Evolutionary conservation across 2,329 filamentous ascomycete genomes (phyloP).

Genomic region (Hypoxylon sp.): DNA sequence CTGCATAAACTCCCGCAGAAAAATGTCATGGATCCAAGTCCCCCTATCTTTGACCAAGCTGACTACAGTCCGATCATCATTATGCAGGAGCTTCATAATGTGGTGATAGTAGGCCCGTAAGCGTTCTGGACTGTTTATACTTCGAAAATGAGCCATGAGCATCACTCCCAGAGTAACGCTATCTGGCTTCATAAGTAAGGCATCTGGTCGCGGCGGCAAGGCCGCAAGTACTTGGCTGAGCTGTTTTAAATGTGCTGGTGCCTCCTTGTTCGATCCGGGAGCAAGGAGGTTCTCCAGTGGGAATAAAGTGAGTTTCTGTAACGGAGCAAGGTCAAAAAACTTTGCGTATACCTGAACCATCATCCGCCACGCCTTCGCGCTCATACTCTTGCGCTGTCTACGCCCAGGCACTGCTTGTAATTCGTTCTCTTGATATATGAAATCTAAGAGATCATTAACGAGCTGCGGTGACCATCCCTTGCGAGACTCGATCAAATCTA

Average conservation of each 20-base stretch:
- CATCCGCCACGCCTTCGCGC: conserved; percentile 59
- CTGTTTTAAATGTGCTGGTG: conserved; percentile 35
- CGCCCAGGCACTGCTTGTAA: conserved; percentile 51
- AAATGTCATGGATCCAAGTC: conserved; percentile 64
- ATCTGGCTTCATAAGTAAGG: conserved; percentile 49
- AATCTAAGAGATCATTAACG: conserved; percentile 68
- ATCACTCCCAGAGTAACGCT: conserved; percentile 50
- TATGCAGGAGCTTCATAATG: conserved; percentile 61
- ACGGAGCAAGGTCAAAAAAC: conserved; percentile 63
- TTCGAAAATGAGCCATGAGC: conserved; percentile 50
- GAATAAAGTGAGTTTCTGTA: conserved; percentile 58
- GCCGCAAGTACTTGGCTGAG: conserved; percentile 36
- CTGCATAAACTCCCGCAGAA: conserved; percentile 65
- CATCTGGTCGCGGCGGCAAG: conserved; percentile 44
- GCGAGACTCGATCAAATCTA: conserved; percentile 66
- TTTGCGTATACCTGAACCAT: conserved; percentile 67
- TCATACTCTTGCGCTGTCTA: conserved; percentile 52
- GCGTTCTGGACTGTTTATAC: conserved; percentile 48
- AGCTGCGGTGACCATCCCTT: conserved; percentile 65
- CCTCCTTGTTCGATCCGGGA: background rate
- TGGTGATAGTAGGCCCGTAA: conserved; percentile 63
- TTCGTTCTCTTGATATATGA: conserved; percentile 64
- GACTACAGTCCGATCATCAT: conserved; percentile 56
- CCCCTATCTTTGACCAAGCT: conserved; percentile 59
- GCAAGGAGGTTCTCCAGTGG: conserved; percentile 48